Evolutionary conservation across 306 rosid species (phyloP).

Genomic region (Rosa chinensis): DNA sequence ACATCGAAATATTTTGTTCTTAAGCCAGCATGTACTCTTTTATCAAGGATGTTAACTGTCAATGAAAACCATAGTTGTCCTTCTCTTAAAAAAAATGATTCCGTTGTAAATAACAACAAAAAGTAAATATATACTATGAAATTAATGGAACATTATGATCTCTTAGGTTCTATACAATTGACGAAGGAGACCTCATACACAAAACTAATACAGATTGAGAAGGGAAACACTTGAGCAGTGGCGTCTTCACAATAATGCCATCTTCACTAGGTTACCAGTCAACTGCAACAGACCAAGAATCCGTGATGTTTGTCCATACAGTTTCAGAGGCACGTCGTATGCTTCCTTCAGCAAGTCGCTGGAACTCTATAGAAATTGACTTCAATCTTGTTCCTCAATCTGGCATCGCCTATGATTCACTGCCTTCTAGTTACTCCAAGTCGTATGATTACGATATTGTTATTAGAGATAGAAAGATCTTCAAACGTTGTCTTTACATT

Average conservation of each 20-base stretch:
- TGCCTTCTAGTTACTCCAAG: conserved; percentile 53
- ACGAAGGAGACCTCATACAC: neutral
- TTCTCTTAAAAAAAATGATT: neutral
- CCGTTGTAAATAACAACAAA: neutral
- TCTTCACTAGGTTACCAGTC: conserved; percentile 8
- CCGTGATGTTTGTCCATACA: conserved; percentile 43
- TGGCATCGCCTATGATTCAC: conserved; percentile 43
- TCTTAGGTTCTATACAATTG: neutral
- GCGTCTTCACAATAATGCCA: conserved; percentile 4
- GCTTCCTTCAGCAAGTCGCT: conserved; percentile 58
- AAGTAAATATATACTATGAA: neutral
- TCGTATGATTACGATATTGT: conserved; percentile 52
- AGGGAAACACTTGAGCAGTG: neutral
- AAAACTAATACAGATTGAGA: neutral
- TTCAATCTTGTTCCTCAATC: conserved; percentile 39
- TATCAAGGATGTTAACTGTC: neutral
- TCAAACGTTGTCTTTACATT: conserved; percentile 44
- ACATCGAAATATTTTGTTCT: neutral
- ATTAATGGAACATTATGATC: neutral
- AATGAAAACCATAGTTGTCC: neutral
- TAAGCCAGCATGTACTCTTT: neutral
- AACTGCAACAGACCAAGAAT: conserved; percentile 21
- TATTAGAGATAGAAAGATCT: conserved; percentile 45
- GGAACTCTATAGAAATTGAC: conserved; percentile 48
- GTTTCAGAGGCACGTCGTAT: conserved; percentile 52